Conservation (phyloP, 2,329 filamentous ascomycete species). For the Aspergillus terreus region DNA sequence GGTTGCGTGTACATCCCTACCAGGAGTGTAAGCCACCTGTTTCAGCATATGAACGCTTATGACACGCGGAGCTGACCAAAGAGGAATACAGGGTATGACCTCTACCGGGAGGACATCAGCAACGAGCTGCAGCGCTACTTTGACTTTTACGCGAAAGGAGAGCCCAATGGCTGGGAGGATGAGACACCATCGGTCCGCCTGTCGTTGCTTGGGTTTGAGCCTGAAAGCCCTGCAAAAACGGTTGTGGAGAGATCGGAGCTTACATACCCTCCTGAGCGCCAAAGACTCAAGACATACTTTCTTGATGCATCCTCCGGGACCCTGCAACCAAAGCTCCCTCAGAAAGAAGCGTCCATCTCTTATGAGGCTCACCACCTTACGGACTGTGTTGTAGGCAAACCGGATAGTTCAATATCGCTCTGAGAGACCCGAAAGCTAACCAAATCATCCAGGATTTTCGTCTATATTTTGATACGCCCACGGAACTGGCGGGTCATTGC, state of each 20-base stretch:
- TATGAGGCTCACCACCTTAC: not conserved
- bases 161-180: not conserved
- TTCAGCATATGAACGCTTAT: too few species aligned
- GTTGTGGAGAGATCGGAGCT: not conserved
- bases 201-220: not conserved
- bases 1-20: not conserved
- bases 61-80: too few species aligned
- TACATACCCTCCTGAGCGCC: not conserved
- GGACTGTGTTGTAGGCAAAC: not conserved
- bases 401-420: not conserved
- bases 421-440: not conserved
- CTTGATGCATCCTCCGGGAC: not conserved
- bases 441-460: not conserved
- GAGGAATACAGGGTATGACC: not conserved
- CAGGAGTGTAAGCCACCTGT: not conserved
- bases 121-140: not conserved
- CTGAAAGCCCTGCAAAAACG: not conserved
- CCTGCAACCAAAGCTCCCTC: not conserved
- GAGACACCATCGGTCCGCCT: not conserved
- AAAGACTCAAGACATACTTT: not conserved
- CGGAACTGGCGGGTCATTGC: not conserved
- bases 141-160: not conserved
- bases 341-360: not conserved
- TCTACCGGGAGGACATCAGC: not conserved
- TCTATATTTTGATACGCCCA: not conserved